Conservation (phyloP, 192 early-diverging fungal genomes). For the Entomortierella chlamydospora region DNA sequence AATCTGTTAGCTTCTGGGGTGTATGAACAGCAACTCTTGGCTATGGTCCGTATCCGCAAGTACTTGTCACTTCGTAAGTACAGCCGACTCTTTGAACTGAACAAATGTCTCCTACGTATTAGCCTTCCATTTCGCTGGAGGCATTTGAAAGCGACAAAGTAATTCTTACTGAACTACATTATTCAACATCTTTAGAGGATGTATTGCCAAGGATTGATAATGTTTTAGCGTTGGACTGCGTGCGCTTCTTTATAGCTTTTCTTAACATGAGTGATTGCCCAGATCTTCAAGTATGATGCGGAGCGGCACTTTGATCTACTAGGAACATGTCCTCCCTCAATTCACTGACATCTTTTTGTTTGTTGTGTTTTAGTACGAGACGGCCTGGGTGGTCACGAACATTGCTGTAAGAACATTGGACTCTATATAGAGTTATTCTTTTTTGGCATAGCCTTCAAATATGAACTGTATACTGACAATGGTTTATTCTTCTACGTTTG, state of each 20-base stretch:
- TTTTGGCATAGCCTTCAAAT: too few species aligned
- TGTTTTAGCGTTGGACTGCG: slow-evolving; percentile 47
- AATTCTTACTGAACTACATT: too few species aligned
- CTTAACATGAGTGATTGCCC: slow-evolving; percentile 50
- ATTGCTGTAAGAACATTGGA: slow-evolving; percentile 49
- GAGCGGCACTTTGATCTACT: not conserved
- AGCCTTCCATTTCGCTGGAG: too few species aligned
- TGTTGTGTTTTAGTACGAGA: slow-evolving; percentile 33
- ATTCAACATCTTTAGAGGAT: slow-evolving; percentile 28
- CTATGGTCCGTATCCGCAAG: slow-evolving; percentile 54
- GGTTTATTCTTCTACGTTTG: too few species aligned
- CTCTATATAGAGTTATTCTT: too few species aligned
- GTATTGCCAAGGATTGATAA: slow-evolving; percentile 51
- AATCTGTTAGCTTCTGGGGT: slow-evolving; percentile 46
- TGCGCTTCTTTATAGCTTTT: slow-evolving; percentile 42
- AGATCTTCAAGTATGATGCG: slow-evolving; percentile 38
- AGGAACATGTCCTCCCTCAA: not conserved
- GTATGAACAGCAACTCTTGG: slow-evolving; percentile 46
- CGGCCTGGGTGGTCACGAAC: slow-evolving; percentile 52
- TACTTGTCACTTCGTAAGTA: slow-evolving; percentile 50
- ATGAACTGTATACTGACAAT: too few species aligned
- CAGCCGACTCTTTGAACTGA: not conserved
- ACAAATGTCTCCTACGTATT: too few species aligned
- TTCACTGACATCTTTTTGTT: not conserved
- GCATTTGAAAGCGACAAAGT: too few species aligned